Evolutionary conservation across 208 protist genomes (phyloP), one percentile per base, ranked within the genome.

Genomic region (Leptomonas seymouri): DNA sequence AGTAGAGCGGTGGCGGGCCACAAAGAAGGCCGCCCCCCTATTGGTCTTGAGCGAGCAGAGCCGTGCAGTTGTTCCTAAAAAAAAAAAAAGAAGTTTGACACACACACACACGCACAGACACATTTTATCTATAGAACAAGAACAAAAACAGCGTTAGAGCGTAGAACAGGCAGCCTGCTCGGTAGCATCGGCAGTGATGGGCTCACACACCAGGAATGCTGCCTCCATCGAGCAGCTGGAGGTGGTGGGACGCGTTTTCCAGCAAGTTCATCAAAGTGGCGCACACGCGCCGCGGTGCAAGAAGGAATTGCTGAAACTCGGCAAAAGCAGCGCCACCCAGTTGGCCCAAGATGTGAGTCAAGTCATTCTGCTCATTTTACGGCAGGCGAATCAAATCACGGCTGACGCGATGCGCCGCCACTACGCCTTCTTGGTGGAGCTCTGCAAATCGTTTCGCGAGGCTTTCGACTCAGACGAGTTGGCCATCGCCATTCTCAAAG

Each of bases 181-280:
- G 34, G 34, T 9, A 39, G 34, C 34, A 12, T 39, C 34, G 34
- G 9, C 3, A 39, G 34, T n/a, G 39, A 65, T 74, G 68, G 59
- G 68, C 23, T 62, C 59, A 15, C 60, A n/a, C 49, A 61, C 44
- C 39, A 60, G 61, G 55, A 34, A 39, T 0, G 23, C 59, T 31
- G 34, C 44, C n/a, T n/a, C 42, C 16, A 31, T 18, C 31, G 12
- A 21, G 45, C n/a, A 44, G 46, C 7, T 50, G 31, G 69, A 68
- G 27, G 66, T 65, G 45, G 82, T 96, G 14, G 89, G 86, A 11
- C 66, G 60, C 3, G 54, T 91, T n/a, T 94, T 96, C 58, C 89
- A 96, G 70, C 71, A 86, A 14, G 83, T 96, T 45, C 91, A 93
- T 54, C 78, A 84, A 15, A 94, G 89, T 61, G 82, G 87, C 23